Evolutionary conservation across 768 basidiomycete species (phyloP), one percentile per base, ranked within the genome.

Genomic region (Boletus subparvulus): DNA sequence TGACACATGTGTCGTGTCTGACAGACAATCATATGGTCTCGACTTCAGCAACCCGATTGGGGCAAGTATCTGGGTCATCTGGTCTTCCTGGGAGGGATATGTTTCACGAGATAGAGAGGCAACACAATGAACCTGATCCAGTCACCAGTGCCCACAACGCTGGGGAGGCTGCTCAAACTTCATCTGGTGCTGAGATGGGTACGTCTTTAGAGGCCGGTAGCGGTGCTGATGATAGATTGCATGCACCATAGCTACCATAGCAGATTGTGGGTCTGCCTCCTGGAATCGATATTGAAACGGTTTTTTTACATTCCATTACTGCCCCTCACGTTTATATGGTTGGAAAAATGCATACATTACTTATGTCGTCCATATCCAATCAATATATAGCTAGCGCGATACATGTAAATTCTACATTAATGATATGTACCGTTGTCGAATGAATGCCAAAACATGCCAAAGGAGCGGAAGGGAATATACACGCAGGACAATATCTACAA

Each of bases 1-100:
- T 63, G 51, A 60, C 56, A 9, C 17, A 19, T 48, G 32, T 49
- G n/a, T 42, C 45, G 8, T 55, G 28, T 35, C 51, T 63, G 50
- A 59, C 48, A 79, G 78, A 73, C 60, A 80, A 79, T 60, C 78
- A 79, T 53, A 60, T 78, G 61, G 63, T 75, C 17, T 58, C 63
- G 12, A 45, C 40, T 42, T 33, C 54, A 32, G 21, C 45, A 17
- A 14, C 28, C 4, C 52, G 52, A 30, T 43, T 28, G 24, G 49
- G 40, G 28, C 62, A 56, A 21, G 40, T 41, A 32, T 43, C 55
- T 17, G 56, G 42, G 16, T 17, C 52, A 17, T 35, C 58, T 32
- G 51, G 40, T n/a, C 43, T 48, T 46, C 33, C 42, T 14, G 61
- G 30, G 26, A 36, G 50, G 21, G 53, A 52, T 10, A n/a, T 44